Evolutionary conservation across 2,329 filamentous ascomycete species (phyloP).

Genomic region (Tolypocladium capitatum): DNA sequence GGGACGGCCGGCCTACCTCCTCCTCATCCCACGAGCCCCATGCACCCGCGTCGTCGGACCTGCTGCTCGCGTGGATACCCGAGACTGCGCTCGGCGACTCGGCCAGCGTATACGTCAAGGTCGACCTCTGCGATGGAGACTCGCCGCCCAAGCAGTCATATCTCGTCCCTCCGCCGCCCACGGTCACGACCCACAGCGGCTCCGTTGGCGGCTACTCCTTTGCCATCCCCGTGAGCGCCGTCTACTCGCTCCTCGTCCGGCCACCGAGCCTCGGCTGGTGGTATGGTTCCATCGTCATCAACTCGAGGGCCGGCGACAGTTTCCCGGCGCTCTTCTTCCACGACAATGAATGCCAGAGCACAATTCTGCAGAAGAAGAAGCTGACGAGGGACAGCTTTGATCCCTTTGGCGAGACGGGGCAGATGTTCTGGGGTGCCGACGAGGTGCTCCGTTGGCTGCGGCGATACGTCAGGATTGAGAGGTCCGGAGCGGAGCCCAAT

Average conservation of each 20-base stretch:
- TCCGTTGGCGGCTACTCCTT: constrained; percentile 76
- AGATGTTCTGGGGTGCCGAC: constrained; percentile 96
- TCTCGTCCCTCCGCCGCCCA: constrained; percentile 82
- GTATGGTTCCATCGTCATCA: constrained; percentile 93
- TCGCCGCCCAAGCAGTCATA: constrained; percentile 75
- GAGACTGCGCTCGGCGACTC: constrained; percentile 79
- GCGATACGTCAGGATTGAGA: constrained; percentile 69
- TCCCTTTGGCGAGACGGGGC: constrained; percentile 71
- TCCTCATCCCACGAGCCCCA: constrained; percentile 19
- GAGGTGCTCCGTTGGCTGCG: constrained; percentile 87
- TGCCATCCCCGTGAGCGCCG: constrained; percentile 74
- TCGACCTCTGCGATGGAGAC: constrained; percentile 73
- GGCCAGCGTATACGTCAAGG: constrained; percentile 84
- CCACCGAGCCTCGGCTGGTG: constrained; percentile 95
- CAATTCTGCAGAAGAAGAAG: constrained; percentile 85
- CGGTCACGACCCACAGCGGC: constrained; percentile 61
- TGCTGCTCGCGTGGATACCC: constrained; percentile 86
- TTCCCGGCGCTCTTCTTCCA: constrained; percentile 97
- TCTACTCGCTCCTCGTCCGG: constrained; percentile 81
- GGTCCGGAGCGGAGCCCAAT: constrained; percentile 75
- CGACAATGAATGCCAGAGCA: constrained; percentile 91
- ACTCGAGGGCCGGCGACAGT: constrained; percentile 77
- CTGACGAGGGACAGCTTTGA: constrained; percentile 75
- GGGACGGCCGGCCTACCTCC: constrained; percentile 23
- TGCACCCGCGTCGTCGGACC: constrained; percentile 48